Base-by-base conservation (phyloP, 2,329 filamentous ascomycete species). In the Cytospora piceae region DNA sequence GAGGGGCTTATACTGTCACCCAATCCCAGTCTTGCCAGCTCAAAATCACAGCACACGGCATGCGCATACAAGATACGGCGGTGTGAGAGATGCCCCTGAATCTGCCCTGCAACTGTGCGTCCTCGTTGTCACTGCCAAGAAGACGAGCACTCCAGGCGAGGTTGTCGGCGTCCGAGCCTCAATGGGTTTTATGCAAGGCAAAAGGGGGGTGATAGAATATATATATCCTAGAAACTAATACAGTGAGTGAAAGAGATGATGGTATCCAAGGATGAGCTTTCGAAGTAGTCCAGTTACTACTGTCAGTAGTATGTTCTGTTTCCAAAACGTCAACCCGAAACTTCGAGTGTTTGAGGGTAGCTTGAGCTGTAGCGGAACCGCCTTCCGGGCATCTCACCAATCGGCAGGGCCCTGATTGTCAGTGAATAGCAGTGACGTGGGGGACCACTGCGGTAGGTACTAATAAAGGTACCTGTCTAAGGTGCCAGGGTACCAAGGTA, bases 391-490 rank as follows among this genome's bases (percentile, higher is more conserved):
- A 24, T 31, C 42, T 58, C 57, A 34, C 65, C 65, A 67, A 67
- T 67, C 53, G 61, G 61, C 61, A 61, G 52, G 12, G 15, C 7
- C 53, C 58, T 32, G 52, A 58, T 61, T 61, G 32, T 64, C 46
- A 64, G 39, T 53, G 24, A 20, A 29, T 2, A 34, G 32, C 32
- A 34, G 32, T 34, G 32, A 34, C 32, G 11, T 34, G 32, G 32
- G 32, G 32, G 32, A 32, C 9, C 9, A 32, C 31, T 32, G 31
- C 31, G 4, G 9, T 32, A n/a, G n/a, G n/a, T n/a, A n/a, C 9
- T 9, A 5, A 32, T 9, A 32, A 4, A 32, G 31, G 4, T 29
- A 29, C 58, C 58, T 53, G 58, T 24, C 42, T 27, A 31, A 14
- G 29, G 31, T 15, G n/a, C 54, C 9, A 5, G 54, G 22, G 54